Conservation (phyloP, 129 eudicot genomes). For the Arctium lappa region DNA sequence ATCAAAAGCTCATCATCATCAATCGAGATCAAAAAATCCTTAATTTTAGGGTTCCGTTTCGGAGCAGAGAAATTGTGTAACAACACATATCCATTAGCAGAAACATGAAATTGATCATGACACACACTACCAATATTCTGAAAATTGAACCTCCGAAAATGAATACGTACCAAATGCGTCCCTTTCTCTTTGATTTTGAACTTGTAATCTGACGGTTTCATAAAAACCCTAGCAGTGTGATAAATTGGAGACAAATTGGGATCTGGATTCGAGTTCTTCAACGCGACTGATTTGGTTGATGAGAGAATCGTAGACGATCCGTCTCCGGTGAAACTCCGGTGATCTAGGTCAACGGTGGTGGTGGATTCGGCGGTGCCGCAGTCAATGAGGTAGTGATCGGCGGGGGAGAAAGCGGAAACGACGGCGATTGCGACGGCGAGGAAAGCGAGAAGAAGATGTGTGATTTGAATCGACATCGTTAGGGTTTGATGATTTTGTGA, state of each 20-base stretch:
- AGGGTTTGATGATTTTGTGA: slow-evolving; percentile 18
- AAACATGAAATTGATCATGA: slow-evolving; percentile 74
- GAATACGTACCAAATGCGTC: slow-evolving; percentile 67
- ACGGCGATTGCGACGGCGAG: slow-evolving; percentile 14
- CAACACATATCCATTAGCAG: slow-evolving; percentile 66
- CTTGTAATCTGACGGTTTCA: slow-evolving; percentile 46
- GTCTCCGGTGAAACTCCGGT: slow-evolving; percentile 65
- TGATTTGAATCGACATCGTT: slow-evolving; percentile 19
- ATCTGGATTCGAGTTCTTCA: slow-evolving; percentile 29
- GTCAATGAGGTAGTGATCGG: slow-evolving; percentile 38
- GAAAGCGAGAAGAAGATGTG: neutral
- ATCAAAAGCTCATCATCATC: slow-evolving; percentile 61
- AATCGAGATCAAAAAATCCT: slow-evolving; percentile 68
- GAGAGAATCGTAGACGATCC: slow-evolving; percentile 30
- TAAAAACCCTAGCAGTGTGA: slow-evolving; percentile 61
- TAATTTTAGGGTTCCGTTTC: slow-evolving; percentile 30
- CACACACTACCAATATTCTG: slow-evolving; percentile 8
- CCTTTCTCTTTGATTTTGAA: slow-evolving; percentile 56
- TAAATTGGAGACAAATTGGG: slow-evolving; percentile 53
- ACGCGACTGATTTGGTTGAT: slow-evolving; percentile 31
- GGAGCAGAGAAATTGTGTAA: slow-evolving; percentile 45
- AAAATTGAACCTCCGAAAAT: slow-evolving; percentile 43
- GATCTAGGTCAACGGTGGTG: slow-evolving; percentile 32
- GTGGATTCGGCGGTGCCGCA: slow-evolving; percentile 32
- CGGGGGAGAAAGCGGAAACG: slow-evolving; percentile 31